These are phyloP conservation scores for Entomophthora muscae DNA, from an alignment of 371 early-diverging fungal genomes.

Conservation along the genomic window DNA sequence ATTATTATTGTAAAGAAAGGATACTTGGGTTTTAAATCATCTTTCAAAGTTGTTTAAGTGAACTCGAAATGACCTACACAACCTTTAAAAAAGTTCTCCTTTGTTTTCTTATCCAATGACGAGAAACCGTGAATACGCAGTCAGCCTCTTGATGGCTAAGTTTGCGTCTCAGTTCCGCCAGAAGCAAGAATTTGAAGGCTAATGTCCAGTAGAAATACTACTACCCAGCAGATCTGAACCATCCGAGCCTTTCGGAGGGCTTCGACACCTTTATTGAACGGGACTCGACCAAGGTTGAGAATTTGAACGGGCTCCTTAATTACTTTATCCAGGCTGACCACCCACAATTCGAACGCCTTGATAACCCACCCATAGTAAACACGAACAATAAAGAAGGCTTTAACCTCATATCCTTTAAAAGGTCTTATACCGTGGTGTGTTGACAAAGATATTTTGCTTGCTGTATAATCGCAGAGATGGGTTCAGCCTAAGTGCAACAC, in stretches of 20 bases:
- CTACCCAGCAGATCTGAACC: conserved; percentile 29
- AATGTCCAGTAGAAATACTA: conserved; percentile 54
- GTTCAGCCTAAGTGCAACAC: conserved; percentile 64
- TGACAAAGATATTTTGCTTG: conserved; percentile 64
- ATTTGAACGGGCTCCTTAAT: conserved; percentile 60
- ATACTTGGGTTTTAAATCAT: too few relatives aligned
- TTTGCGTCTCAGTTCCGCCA: too few relatives aligned
- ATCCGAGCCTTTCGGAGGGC: conserved; percentile 32
- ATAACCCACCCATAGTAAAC: conserved; percentile 24
- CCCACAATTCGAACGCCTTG: conserved; percentile 1
- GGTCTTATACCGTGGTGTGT: conserved; percentile 60
- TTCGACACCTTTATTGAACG: conserved; percentile 40
- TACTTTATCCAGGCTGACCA: conserved; percentile 22
- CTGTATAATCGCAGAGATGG: conserved; percentile 54
- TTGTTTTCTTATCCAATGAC: too few relatives aligned
- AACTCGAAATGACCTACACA: too few relatives aligned
- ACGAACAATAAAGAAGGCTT: neutral
- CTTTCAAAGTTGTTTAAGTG: too few relatives aligned
- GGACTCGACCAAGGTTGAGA: conserved; percentile 38
- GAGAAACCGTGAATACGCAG: too few relatives aligned
- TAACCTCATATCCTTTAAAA: conserved; percentile 3
- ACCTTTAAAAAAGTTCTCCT: too few relatives aligned
- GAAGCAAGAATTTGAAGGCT: too few relatives aligned
- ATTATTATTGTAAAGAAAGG: too few relatives aligned
- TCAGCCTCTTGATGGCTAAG: too few relatives aligned